A percentile compares a stretch with the other conserved stretches of the same genome.
phyloP scores from a whole-genome alignment of 176 grass and related monocot species.

The Pharus latifolius region DNA sequence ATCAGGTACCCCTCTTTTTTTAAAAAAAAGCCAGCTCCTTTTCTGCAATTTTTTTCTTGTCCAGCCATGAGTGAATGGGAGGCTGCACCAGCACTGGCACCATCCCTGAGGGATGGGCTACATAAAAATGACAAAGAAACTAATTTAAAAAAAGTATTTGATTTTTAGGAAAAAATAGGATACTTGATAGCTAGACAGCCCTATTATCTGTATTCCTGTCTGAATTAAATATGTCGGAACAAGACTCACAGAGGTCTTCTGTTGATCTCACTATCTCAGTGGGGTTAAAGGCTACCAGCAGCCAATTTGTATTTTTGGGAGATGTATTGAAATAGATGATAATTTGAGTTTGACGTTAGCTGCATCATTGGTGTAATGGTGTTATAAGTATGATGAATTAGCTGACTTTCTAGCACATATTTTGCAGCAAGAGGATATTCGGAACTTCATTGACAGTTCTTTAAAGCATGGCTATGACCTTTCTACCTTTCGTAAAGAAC shows the following conservation, averaged over 20 bases:
- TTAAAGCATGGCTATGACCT: slow-evolving; percentile 68
- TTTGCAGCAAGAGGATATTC: slow-evolving; percentile 98
- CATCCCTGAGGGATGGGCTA: too few relatives aligned
- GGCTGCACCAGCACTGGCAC: not conserved
- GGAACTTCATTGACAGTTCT: slow-evolving; percentile 86
- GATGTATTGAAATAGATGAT: not conserved
- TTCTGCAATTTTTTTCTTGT: not conserved
- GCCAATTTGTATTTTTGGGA: not conserved
- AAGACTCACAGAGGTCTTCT: not conserved
- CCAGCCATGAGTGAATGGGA: not conserved
- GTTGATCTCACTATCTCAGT: not conserved
- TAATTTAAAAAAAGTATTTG: not conserved
- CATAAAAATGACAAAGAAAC: not conserved
- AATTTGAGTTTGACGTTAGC: not conserved
- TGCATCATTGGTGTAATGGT: not conserved
- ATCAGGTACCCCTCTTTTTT: not conserved
- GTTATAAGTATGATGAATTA: not conserved
- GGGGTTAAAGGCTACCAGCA: not conserved
- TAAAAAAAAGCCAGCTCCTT: not conserved
- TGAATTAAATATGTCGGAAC: not conserved
- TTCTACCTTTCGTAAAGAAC: slow-evolving; percentile 86
- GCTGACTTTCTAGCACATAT: slow-evolving; percentile 14
- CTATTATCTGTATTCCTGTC: not conserved
- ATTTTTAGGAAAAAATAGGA: not conserved
- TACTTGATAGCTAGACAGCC: not conserved